A percentile compares a stretch with the other conserved stretches of the same genome.
Evolutionary conservation across 495 filamentous ascomycete species (phyloP).

Genomic region (Penicillium steckii): DNA sequence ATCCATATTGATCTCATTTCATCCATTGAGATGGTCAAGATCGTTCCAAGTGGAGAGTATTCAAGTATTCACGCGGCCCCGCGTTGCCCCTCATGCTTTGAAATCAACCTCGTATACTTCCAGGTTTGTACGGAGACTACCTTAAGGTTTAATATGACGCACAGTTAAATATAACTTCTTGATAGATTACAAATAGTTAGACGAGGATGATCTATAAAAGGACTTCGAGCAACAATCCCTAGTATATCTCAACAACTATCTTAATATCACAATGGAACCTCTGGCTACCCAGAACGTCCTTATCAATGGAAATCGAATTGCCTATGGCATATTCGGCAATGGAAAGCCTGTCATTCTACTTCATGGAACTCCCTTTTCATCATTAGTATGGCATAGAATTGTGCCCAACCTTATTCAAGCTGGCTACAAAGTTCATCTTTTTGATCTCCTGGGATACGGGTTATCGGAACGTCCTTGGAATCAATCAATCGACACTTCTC

Average conservation of each 20-base stretch:
- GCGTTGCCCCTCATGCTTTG: background rate
- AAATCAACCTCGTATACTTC: background rate
- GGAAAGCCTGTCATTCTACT: constrained; percentile 7
- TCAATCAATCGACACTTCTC: constrained; percentile 7
- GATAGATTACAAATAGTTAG: background rate
- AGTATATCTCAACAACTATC: background rate
- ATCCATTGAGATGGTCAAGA: too few relatives aligned
- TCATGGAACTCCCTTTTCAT: constrained; percentile 15
- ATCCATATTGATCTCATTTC: too few relatives aligned
- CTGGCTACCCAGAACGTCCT: constrained; percentile 1
- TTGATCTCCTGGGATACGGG: constrained; percentile 15
- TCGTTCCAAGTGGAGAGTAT: too few relatives aligned
- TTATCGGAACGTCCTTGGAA: constrained; percentile 12
- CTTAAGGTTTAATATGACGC: background rate
- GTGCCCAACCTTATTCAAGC: background rate
- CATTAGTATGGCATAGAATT: constrained; percentile 12
- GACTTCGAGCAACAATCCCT: too few relatives aligned
- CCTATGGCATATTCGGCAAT: constrained; percentile 8
- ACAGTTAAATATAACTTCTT: too few relatives aligned
- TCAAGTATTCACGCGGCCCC: background rate
- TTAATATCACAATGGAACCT: background rate
- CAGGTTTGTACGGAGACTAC: background rate
- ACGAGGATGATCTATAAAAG: background rate
- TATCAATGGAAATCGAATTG: constrained; percentile 8
- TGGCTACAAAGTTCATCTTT: constrained; percentile 9